Evolutionary conservation across 2,329 filamentous ascomycete species (phyloP).

Genomic region (Diaporthe citri): DNA sequence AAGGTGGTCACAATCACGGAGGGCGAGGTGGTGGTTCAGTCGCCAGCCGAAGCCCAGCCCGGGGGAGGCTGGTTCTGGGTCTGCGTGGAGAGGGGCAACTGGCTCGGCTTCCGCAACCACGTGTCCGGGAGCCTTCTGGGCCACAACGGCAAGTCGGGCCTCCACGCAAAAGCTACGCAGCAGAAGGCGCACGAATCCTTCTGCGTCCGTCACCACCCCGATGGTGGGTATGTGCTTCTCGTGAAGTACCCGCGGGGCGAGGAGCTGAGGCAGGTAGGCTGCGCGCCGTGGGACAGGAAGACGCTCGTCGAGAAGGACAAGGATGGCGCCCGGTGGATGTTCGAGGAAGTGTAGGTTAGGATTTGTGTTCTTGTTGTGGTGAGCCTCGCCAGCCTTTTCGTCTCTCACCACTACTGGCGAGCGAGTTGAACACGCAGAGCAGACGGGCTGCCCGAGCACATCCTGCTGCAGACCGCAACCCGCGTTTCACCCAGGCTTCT

Average conservation of each 20-base stretch:
- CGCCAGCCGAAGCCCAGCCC: no score
- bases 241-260: background rate
- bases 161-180: accelerated
- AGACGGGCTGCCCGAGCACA: background rate
- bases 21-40: background rate
- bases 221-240: background rate
- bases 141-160: background rate
- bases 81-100: conserved; percentile 22
- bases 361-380: accelerated
- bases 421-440: background rate
- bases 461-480: background rate
- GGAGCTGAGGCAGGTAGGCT: background rate
- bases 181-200: background rate
- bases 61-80: conserved; percentile 20
- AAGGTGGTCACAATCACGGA: conserved; percentile 13
- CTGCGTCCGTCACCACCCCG: background rate
- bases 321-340: background rate
- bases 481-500: background rate
- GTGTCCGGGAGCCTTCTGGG: conserved; percentile 18
- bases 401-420: background rate
- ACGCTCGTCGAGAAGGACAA: background rate
- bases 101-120: conserved; percentile 25
- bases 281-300: background rate
- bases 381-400: no score
- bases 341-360: conserved; percentile 11